A percentile compares a stretch with the other conserved stretches of the same genome.
Conservation (phyloP, 768 basidiomycete genomes). For the Amanita thiersii region DNA sequence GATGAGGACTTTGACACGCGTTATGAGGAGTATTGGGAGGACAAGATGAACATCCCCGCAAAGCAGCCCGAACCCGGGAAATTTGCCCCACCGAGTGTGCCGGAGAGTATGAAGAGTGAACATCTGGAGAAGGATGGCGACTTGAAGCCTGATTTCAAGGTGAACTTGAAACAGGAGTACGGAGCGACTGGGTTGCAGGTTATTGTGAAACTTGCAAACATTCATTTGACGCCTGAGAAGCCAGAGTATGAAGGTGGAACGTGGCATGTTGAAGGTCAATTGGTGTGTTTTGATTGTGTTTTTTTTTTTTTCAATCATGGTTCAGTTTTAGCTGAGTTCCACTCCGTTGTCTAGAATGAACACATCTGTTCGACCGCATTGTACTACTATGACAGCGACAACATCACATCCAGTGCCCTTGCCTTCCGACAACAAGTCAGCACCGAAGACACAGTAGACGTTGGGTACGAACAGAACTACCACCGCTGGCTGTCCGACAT, state of each 20-base stretch:
- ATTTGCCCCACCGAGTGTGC: conserved; percentile 11
- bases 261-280: conserved; percentile 24
- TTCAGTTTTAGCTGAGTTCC: neutral
- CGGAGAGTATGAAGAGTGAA: neutral
- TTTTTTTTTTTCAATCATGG: neutral
- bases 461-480: neutral
- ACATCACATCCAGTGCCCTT: conserved; percentile 22
- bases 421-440: conserved; percentile 19
- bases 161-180: neutral
- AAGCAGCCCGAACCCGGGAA: conserved; percentile 11
- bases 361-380: conserved; percentile 4
- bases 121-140: neutral
- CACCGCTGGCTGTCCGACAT: neutral
- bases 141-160: neutral
- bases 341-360: too few species aligned
- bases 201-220: conserved; percentile 29
- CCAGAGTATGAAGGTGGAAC: conserved; percentile 20
- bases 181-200: conserved; percentile 15
- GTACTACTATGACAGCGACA: conserved; percentile 19
- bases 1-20: conserved; percentile 8
- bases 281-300: neutral
- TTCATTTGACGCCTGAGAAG: conserved; percentile 20
- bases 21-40: conserved; percentile 8
- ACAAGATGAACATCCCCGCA: conserved; percentile 3
- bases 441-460: neutral